phyloP scores from a whole-genome alignment of 2,329 filamentous ascomycete species.

The Aspergillaceae sp. region DNA sequence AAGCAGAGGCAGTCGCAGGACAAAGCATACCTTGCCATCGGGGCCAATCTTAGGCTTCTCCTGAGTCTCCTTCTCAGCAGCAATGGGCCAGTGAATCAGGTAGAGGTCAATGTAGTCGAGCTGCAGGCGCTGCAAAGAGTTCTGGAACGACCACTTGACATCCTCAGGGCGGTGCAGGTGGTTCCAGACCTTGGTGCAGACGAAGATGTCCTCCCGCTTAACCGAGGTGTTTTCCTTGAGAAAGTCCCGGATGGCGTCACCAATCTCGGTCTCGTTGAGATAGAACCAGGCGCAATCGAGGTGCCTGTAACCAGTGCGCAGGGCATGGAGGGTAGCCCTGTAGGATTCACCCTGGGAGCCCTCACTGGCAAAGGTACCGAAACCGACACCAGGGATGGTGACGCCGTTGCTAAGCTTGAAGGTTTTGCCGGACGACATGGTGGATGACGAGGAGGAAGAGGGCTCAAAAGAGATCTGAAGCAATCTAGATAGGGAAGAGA shows the following conservation, averaged over 20 bases:
- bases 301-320: slow-evolving; percentile 46
- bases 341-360: slow-evolving; percentile 53
- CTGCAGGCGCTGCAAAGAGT: slow-evolving; percentile 56
- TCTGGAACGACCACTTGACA: slow-evolving; percentile 45
- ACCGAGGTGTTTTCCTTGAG: slow-evolving; percentile 40
- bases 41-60: slow-evolving; percentile 41
- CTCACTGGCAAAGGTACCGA: slow-evolving; percentile 61
- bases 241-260: slow-evolving; percentile 47
- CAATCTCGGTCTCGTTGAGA: slow-evolving; percentile 47
- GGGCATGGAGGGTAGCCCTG: slow-evolving; percentile 43
- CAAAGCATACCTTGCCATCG: slow-evolving; percentile 41
- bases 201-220: slow-evolving; percentile 44
- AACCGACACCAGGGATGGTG: slow-evolving; percentile 54
- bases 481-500: slow-evolving; percentile 1
- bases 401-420: slow-evolving; percentile 52
- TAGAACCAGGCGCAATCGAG: slow-evolving; percentile 51
- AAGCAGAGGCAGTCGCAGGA: not conserved
- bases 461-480: slow-evolving; percentile 1
- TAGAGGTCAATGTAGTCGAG: slow-evolving; percentile 67
- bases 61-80: slow-evolving; percentile 43
- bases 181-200: slow-evolving; percentile 48
- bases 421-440: slow-evolving; percentile 48
- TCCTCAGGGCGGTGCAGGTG: slow-evolving; percentile 42
- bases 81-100: slow-evolving; percentile 46
- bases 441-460: slow-evolving; percentile 9